phyloP scores from a whole-genome alignment of 331 rosid genomes.

The Pyracantha coccinea region DNA sequence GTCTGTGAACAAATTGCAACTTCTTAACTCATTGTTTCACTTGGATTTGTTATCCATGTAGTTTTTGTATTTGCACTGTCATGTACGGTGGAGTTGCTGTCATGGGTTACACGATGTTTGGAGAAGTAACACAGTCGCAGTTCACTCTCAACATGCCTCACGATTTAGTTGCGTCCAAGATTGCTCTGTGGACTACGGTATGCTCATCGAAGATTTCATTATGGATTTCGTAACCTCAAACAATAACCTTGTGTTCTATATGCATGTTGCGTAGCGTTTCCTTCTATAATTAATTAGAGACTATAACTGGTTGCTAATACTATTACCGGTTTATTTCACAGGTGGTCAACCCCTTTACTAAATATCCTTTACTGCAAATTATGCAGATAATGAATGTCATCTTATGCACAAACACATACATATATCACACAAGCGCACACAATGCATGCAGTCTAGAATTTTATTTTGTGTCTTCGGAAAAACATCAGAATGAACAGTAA shows the following conservation, averaged over 20 bases:
- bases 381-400: background rate
- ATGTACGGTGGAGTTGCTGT: slow-evolving; percentile 81
- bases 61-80: slow-evolving; percentile 66
- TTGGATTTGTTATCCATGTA: slow-evolving; percentile 19
- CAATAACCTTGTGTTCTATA: background rate
- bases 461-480: too few species aligned
- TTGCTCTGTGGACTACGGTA: slow-evolving; percentile 99
- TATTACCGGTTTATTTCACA: slow-evolving; percentile 36
- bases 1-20: background rate
- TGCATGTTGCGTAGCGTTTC: background rate
- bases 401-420: background rate
- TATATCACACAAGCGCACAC: background rate
- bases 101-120: slow-evolving; percentile 95
- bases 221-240: background rate
- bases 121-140: slow-evolving; percentile 70
- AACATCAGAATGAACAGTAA: background rate
- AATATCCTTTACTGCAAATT: slow-evolving; percentile 67
- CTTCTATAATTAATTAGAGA: background rate
- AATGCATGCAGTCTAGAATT: background rate
- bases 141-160: slow-evolving; percentile 95
- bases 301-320: slow-evolving; percentile 13
- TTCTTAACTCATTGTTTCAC: background rate
- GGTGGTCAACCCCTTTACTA: slow-evolving; percentile 98
- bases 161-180: slow-evolving; percentile 73
- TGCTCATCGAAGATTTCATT: background rate